Percentiles rank a stretch among this genome's conserved stretches.
These are phyloP conservation scores for Telopea speciosissima DNA, from an alignment of 177 flowering plant genomes.

Conservation along the genomic window DNA sequence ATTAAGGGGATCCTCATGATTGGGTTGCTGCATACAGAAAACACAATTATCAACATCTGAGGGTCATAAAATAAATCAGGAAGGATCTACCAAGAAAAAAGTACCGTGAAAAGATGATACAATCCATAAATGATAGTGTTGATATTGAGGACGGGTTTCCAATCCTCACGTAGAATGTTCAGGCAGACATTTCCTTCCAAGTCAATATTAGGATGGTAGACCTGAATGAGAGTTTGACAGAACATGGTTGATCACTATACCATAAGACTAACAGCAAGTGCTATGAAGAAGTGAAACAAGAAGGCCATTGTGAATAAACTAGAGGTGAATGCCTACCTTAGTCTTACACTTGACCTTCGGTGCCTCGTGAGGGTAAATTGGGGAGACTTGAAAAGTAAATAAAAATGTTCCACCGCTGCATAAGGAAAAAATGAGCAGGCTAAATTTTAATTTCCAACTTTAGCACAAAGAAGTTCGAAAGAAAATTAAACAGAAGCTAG, in stretches of 20 bases:
- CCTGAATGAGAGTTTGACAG: conserved; percentile 20
- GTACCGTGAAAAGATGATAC: conserved; percentile 46
- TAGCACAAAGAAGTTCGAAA: no score
- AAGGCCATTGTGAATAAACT: not conserved
- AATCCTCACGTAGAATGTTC: conserved; percentile 53
- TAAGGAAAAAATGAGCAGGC: not conserved
- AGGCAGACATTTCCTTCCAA: conserved; percentile 57
- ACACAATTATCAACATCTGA: not conserved
- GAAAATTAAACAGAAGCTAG: not conserved
- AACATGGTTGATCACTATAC: conserved; percentile 3
- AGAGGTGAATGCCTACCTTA: conserved; percentile 25
- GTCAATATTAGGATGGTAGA: conserved; percentile 56
- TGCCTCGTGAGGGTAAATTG: conserved; percentile 51
- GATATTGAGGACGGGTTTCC: conserved; percentile 52
- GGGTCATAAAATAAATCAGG: not conserved
- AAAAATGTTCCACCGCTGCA: conserved; percentile 40
- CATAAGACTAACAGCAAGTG: not conserved
- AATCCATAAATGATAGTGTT: conserved; percentile 47
- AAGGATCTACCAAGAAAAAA: not conserved
- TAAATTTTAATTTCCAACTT: not conserved
- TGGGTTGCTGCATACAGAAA: conserved; percentile 57
- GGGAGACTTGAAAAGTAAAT: conserved; percentile 38
- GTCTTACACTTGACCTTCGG: conserved; percentile 57
- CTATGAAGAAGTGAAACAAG: not conserved
- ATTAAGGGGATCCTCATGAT: conserved; percentile 89